A percentile compares a stretch with the other conserved stretches of the same genome.
Evolutionary conservation across 164 flowering plant genomes (phyloP).

Genomic region (Nymphaea colorata): DNA sequence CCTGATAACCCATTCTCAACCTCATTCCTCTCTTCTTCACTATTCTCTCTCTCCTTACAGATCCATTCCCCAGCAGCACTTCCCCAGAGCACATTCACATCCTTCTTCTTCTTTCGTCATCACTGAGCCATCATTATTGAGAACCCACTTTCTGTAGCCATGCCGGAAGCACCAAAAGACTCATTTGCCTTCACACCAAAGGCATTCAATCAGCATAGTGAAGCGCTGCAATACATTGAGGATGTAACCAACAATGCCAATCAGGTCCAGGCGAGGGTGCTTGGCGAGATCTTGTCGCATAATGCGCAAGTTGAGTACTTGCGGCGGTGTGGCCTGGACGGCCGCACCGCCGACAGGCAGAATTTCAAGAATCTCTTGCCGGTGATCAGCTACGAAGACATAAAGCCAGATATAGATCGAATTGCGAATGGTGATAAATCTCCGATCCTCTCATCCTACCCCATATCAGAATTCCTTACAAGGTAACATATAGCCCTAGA

Average conservation of each 20-base stretch:
- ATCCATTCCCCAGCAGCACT: conserved; percentile 1
- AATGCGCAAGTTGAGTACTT: conserved; percentile 74
- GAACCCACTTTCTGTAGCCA: conserved; percentile 14
- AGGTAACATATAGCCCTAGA: conserved; percentile 25
- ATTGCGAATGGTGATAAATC: conserved; percentile 76
- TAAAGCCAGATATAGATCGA: conserved; percentile 53
- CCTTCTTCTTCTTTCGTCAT: conserved; percentile 4
- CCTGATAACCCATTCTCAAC: too few species aligned
- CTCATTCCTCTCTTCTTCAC: too few species aligned
- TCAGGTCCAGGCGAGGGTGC: conserved; percentile 43
- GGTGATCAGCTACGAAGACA: conserved; percentile 61
- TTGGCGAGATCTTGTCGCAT: conserved; percentile 53
- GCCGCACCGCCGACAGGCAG: conserved; percentile 44
- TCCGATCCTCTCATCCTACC: conserved; percentile 52
- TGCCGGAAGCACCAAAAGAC: conserved; percentile 72
- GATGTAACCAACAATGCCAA: conserved; percentile 64
- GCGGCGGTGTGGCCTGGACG: conserved; percentile 42
- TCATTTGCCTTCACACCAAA: not conserved
- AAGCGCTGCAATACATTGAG: conserved; percentile 60
- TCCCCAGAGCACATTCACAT: not conserved
- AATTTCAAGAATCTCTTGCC: conserved; percentile 70
- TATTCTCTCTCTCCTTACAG: not conserved
- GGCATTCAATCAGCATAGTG: conserved; percentile 36
- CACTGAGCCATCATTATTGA: not conserved
- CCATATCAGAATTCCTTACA: conserved; percentile 83